Percentiles rank a stretch among this genome's conserved stretches.
Evolutionary conservation across 139 green algal species (phyloP).

Genomic region (Chlorella sorokiniana): DNA sequence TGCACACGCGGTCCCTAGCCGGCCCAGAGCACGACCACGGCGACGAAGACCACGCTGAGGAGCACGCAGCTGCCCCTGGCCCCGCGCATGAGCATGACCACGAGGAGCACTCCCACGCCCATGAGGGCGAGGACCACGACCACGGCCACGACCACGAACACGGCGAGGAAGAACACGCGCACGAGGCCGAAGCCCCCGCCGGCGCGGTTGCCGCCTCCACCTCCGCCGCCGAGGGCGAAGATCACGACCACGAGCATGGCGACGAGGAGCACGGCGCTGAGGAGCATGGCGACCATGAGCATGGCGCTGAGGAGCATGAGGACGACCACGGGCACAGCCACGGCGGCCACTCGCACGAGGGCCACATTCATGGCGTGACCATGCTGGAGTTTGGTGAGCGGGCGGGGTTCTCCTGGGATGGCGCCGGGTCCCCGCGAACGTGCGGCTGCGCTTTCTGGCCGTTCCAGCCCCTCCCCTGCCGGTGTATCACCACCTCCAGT

Average conservation of each 20-base stretch:
- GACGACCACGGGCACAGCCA: not conserved
- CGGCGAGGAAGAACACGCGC: not conserved
- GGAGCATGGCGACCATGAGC: not conserved
- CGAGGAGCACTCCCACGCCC: not conserved
- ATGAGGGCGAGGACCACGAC: not conserved
- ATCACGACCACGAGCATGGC: not conserved
- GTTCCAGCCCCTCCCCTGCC: not conserved
- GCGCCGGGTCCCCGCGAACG: no score
- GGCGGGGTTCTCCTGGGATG: no score
- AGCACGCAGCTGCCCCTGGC: not conserved
- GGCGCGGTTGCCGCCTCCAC: not conserved
- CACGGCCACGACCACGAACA: not conserved
- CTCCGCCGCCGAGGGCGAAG: not conserved
- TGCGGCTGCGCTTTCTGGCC: no score
- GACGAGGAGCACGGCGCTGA: not conserved
- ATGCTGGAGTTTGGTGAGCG: constrained; percentile 10
- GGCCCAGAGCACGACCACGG: constrained; percentile 16
- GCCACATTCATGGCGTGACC: not conserved
- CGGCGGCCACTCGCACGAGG: not conserved
- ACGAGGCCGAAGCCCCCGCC: not conserved
- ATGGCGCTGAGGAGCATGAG: not conserved
- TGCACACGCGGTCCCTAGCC: no score
- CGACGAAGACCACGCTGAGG: not conserved
- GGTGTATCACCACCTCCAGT: not conserved
- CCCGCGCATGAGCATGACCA: not conserved